phyloP scores from a whole-genome alignment of 345 rosid genomes.

The Acer campestre region DNA sequence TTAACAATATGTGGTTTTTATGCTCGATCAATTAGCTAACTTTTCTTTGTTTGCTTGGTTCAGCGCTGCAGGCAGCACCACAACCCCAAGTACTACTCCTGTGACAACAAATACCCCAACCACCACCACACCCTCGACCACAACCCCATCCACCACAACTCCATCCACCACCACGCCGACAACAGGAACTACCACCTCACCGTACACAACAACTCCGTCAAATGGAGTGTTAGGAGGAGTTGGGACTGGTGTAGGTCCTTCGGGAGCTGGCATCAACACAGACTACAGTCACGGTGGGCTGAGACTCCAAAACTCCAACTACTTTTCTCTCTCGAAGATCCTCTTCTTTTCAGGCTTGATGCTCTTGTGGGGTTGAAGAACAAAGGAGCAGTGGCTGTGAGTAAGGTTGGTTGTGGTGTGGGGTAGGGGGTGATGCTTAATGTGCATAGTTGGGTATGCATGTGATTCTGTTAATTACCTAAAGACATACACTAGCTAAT shows the following conservation, averaged over 20 bases:
- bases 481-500: slow-evolving; percentile 32
- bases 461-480: slow-evolving; percentile 36
- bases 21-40: no score
- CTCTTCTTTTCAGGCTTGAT: slow-evolving; percentile 31
- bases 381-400: background rate
- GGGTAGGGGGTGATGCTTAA: slow-evolving; percentile 29
- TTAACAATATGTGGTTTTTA: no score
- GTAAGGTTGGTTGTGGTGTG: background rate
- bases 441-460: slow-evolving; percentile 32
- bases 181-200: slow-evolving; percentile 36
- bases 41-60: background rate
- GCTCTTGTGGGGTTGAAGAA: slow-evolving; percentile 34
- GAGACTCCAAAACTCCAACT: slow-evolving; percentile 12
- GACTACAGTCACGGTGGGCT: slow-evolving; percentile 40
- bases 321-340: background rate
- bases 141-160: slow-evolving; percentile 3
- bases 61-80: slow-evolving; percentile 31
- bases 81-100: slow-evolving; percentile 7
- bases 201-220: slow-evolving; percentile 48
- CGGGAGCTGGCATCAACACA: slow-evolving; percentile 45
- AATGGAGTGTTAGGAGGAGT: slow-evolving; percentile 56
- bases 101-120: slow-evolving; percentile 21
- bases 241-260: slow-evolving; percentile 44
- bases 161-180: slow-evolving; percentile 32
- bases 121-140: slow-evolving; percentile 30